These are phyloP conservation scores for Leccinum subrobustum DNA, from an alignment of 1,284 basidiomycete genomes.

Conservation along the genomic window DNA sequence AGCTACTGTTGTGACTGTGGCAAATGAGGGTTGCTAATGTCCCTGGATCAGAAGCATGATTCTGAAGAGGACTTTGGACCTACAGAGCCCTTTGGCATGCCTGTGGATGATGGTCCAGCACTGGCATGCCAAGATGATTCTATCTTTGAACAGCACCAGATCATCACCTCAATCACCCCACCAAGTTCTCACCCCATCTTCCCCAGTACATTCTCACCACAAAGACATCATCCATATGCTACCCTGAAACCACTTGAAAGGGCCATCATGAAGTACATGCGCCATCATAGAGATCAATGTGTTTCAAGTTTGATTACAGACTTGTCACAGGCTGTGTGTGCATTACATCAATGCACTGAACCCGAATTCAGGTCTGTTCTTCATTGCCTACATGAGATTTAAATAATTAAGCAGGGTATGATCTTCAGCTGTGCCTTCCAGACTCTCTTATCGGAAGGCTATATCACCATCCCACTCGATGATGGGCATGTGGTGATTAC, in stretches of 20 bases:
- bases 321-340: slow-evolving; percentile 14
- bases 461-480: slow-evolving; percentile 33
- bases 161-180: background rate
- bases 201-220: slow-evolving; percentile 22
- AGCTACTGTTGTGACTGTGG: background rate
- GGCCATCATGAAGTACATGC: slow-evolving; percentile 23
- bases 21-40: background rate
- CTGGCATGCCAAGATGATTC: background rate
- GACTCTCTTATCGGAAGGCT: slow-evolving; percentile 28
- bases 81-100: background rate
- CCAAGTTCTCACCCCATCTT: slow-evolving; percentile 5
- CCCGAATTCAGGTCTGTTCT: slow-evolving; percentile 24
- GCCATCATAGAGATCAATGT: background rate
- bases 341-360: slow-evolving; percentile 17
- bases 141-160: background rate
- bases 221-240: slow-evolving; percentile 23
- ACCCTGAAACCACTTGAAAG: slow-evolving; percentile 19
- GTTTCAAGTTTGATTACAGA: slow-evolving; percentile 13
- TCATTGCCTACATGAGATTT: background rate
- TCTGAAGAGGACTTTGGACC: background rate
- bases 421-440: slow-evolving; percentile 22
- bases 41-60: slow-evolving; percentile 7
- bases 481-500: slow-evolving; percentile 31
- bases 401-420: background rate
- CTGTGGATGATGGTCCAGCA: background rate